phyloP scores from a whole-genome alignment of 371 early-diverging fungal species.

The Enterocytospora artemiae region DNA sequence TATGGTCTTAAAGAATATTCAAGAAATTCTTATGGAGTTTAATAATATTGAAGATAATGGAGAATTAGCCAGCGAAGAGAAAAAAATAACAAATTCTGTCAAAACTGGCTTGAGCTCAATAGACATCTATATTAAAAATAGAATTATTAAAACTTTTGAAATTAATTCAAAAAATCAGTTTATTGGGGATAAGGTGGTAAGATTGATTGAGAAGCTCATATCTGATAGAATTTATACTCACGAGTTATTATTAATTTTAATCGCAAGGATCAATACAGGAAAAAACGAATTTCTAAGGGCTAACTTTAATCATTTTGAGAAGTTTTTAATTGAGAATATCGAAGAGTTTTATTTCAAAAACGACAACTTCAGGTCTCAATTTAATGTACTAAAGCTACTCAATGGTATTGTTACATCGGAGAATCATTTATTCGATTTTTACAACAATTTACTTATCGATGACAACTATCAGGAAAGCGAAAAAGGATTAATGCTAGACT shows the following conservation, averaged over 20 bases:
- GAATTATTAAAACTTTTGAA: slow-evolving; percentile 37
- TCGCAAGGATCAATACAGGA: slow-evolving; percentile 27
- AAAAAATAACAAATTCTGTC: background rate
- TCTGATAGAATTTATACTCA: slow-evolving; percentile 26
- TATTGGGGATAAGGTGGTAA: slow-evolving; percentile 40
- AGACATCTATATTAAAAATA: slow-evolving; percentile 32
- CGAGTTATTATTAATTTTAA: slow-evolving; percentile 34
- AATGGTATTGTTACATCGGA: slow-evolving; percentile 5
- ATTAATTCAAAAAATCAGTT: slow-evolving; percentile 32
- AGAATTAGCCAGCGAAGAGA: background rate
- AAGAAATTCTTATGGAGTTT: slow-evolving; percentile 27
- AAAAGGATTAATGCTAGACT: slow-evolving; percentile 17
- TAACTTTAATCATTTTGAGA: slow-evolving; percentile 4
- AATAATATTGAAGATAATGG: background rate
- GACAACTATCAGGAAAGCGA: slow-evolving; percentile 26
- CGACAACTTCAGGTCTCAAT: slow-evolving; percentile 27
- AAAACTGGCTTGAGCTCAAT: background rate
- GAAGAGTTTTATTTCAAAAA: slow-evolving; percentile 52
- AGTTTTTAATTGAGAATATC: slow-evolving; percentile 24
- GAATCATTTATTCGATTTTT: slow-evolving; percentile 14
- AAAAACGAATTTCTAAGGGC: slow-evolving; percentile 3
- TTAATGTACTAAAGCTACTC: slow-evolving; percentile 29
- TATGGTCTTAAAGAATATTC: slow-evolving; percentile 30
- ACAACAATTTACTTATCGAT: slow-evolving; percentile 7
- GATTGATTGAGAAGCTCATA: slow-evolving; percentile 25